These are phyloP conservation scores for Amauroascus niger DNA, from an alignment of 2,329 filamentous ascomycete genomes.

Conservation along the genomic window DNA sequence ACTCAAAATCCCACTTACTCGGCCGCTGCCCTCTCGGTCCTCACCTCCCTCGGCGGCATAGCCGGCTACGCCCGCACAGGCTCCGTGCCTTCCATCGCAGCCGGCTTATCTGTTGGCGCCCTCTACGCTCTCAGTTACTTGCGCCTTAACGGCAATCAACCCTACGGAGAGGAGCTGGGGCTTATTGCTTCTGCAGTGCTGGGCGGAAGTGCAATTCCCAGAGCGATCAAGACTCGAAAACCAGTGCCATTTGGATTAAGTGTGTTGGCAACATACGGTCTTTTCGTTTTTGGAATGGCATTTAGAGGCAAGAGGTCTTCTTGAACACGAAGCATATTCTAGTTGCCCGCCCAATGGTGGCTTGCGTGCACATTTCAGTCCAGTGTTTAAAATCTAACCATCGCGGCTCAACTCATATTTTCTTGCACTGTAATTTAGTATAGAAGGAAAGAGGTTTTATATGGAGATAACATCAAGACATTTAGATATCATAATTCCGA, in stretches of 20 bases:
- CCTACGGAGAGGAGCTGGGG: constrained; percentile 82
- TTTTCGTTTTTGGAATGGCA: constrained; percentile 69
- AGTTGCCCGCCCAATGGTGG: background rate
- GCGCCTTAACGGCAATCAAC: constrained; percentile 62
- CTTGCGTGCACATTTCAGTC: background rate
- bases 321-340: background rate
- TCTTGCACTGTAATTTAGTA: background rate
- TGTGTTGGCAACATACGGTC: constrained; percentile 65
- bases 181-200: constrained; percentile 79
- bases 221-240: constrained; percentile 75
- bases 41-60: constrained; percentile 79
- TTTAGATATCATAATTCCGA: background rate
- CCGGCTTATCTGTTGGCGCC: constrained; percentile 71
- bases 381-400: background rate
- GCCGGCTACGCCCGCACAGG: constrained; percentile 77
- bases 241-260: constrained; percentile 73
- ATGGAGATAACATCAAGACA: no score
- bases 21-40: constrained; percentile 65
- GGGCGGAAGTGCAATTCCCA: constrained; percentile 72
- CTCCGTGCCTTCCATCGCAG: constrained; percentile 76
- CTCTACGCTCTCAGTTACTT: constrained; percentile 72
- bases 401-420: background rate
- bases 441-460: background rate
- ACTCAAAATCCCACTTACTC: constrained; percentile 40
- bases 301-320: constrained; percentile 34